phyloP scores from a whole-genome alignment of 179 eudicot species.

The Camellia oleifera region DNA sequence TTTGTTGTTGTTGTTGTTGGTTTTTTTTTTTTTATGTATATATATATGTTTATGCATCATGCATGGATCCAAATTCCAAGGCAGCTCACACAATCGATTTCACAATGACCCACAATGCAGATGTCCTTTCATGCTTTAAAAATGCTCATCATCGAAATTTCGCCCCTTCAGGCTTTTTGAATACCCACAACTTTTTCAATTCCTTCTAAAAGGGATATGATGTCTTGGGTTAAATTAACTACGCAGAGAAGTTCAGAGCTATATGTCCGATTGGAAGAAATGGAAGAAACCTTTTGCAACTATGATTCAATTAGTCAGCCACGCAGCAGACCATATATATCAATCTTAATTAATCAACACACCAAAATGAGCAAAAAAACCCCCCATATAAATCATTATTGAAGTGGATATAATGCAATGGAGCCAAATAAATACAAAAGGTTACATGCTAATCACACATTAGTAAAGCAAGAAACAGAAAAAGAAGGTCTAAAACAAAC shows the following conservation, averaged over 20 bases:
- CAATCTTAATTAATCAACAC: not conserved
- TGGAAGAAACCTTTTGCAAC: not conserved
- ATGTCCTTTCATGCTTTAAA: not conserved
- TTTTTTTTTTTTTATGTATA: not conserved
- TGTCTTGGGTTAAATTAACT: not conserved
- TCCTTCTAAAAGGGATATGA: not conserved
- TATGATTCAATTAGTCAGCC: not conserved
- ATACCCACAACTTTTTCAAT: not conserved
- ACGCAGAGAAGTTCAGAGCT: not conserved
- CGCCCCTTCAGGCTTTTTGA: too few relatives aligned
- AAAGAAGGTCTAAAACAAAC: slow-evolving; percentile 9
- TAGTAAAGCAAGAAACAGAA: not conserved
- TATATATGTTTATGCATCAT: not conserved
- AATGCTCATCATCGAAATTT: not conserved
- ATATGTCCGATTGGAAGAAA: not conserved
- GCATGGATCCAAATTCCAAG: not conserved
- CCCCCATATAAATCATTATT: not conserved
- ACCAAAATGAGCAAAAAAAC: not conserved
- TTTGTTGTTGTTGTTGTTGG: not conserved
- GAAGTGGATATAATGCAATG: not conserved
- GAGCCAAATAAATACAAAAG: not conserved
- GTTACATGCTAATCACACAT: not conserved
- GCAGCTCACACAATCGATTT: not conserved
- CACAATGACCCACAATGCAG: not conserved
- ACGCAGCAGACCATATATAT: too few relatives aligned